phyloP scores from a whole-genome alignment of 2,329 filamentous ascomycete genomes.

The Piedraia hortae region DNA sequence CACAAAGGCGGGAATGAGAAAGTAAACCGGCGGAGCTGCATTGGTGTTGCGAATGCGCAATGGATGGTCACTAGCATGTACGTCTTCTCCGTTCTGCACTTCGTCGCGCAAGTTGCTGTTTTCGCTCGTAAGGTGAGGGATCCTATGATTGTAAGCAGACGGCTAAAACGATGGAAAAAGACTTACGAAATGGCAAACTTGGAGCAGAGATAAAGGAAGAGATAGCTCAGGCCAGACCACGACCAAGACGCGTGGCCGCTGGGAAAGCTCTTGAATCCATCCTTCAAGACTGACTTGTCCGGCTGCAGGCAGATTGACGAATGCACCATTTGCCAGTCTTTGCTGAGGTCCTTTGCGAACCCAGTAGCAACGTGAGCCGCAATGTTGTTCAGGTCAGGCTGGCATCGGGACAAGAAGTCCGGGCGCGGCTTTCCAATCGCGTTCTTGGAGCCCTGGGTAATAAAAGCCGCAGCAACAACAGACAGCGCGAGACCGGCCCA shows the following conservation, averaged over 20 bases:
- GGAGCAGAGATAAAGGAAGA: conserved; percentile 63
- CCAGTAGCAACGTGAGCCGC: conserved; percentile 31
- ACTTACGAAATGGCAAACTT: conserved; percentile 35
- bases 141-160: too few species aligned
- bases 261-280: conserved; percentile 65
- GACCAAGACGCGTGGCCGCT: conserved; percentile 56
- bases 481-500: conserved; percentile 59
- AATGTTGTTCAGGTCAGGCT: conserved; percentile 34
- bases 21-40: conserved; percentile 58
- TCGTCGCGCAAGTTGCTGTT: conserved; percentile 3
- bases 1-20: conserved; percentile 39
- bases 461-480: conserved; percentile 44
- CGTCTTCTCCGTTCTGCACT: conserved; percentile 2
- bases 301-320: conserved; percentile 47
- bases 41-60: conserved; percentile 30
- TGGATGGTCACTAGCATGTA: conserved; percentile 5
- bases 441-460: conserved; percentile 67
- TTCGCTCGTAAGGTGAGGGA: conserved; percentile 18
- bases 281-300: conserved; percentile 40
- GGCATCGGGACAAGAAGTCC: conserved; percentile 69
- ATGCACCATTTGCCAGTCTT: conserved; percentile 32
- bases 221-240: conserved; percentile 61
- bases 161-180: not conserved
- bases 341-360: conserved; percentile 21
- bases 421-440: conserved; percentile 52